A percentile compares a stretch with the other conserved stretches of the same genome.
Evolutionary conservation across 2,329 filamentous ascomycete genomes (phyloP).

Genomic region (Diaporthe citri): DNA sequence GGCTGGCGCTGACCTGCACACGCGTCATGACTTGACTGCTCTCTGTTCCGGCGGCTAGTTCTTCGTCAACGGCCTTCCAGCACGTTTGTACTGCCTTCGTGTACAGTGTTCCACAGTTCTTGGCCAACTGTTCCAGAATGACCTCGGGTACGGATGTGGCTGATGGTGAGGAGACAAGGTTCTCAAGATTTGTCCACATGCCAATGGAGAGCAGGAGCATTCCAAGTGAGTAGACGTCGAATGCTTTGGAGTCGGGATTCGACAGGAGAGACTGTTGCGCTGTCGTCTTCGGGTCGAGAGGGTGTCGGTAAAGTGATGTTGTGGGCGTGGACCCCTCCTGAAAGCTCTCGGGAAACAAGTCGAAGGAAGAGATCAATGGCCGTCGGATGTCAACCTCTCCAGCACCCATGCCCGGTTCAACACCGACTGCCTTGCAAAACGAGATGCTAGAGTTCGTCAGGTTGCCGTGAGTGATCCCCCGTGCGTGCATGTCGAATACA

Average conservation of each 20-base stretch:
- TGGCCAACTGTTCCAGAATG: slow-evolving; percentile 71
- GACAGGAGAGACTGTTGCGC: slow-evolving; percentile 59
- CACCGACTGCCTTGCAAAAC: slow-evolving; percentile 66
- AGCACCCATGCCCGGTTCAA: slow-evolving; percentile 55
- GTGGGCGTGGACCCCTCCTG: slow-evolving; percentile 47
- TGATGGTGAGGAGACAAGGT: slow-evolving; percentile 59
- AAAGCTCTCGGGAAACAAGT: slow-evolving; percentile 73
- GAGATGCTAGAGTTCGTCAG: slow-evolving; percentile 76
- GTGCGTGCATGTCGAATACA: slow-evolving; percentile 78
- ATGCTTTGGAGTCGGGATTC: slow-evolving; percentile 67
- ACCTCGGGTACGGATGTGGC: slow-evolving; percentile 70
- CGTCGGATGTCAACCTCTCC: slow-evolving; percentile 72
- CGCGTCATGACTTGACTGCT: slow-evolving; percentile 65
- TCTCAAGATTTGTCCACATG: slow-evolving; percentile 77
- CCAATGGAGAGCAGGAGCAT: slow-evolving; percentile 81
- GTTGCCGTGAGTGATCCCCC: slow-evolving; percentile 78
- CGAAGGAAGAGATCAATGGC: slow-evolving; percentile 80
- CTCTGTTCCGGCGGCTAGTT: slow-evolving; percentile 60
- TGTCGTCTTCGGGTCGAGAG: slow-evolving; percentile 69
- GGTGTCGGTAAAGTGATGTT: slow-evolving; percentile 72
- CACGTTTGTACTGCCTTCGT: slow-evolving; percentile 81
- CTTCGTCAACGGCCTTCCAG: slow-evolving; percentile 77
- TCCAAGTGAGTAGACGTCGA: slow-evolving; percentile 80
- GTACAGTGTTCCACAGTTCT: slow-evolving; percentile 80
- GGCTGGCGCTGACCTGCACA: slow-evolving; percentile 67